phyloP scores from a whole-genome alignment of 345 rosid species.

The Melaleuca alternifolia region DNA sequence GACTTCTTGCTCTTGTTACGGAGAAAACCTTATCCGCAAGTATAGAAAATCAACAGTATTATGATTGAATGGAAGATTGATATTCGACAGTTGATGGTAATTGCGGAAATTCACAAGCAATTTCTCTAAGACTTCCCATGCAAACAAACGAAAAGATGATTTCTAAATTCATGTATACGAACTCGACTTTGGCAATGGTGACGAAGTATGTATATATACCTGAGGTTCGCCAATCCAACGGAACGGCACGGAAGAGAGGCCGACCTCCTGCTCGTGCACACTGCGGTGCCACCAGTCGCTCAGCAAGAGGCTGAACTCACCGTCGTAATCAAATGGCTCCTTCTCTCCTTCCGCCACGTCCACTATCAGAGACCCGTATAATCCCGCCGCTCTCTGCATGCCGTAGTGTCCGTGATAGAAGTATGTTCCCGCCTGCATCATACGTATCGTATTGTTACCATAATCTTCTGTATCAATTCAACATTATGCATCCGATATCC shows the following conservation, averaged over 20 bases:
- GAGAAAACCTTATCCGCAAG: neutral
- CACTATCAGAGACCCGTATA: conserved; percentile 57
- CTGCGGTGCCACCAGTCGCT: conserved; percentile 85
- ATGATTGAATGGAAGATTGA: neutral
- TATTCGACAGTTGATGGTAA: neutral
- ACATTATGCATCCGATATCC: neutral
- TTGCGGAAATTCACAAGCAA: too few relatives aligned
- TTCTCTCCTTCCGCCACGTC: conserved; percentile 37
- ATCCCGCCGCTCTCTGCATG: conserved; percentile 82
- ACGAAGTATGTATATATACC: conserved; percentile 12
- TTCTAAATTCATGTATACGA: neutral
- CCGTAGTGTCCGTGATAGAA: conserved; percentile 85
- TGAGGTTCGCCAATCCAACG: conserved; percentile 85
- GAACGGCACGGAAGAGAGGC: conserved; percentile 56
- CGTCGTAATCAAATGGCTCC: conserved; percentile 64
- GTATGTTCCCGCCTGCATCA: conserved; percentile 63
- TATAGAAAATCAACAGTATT: neutral
- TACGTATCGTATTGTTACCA: neutral
- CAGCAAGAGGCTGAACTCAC: conserved; percentile 43
- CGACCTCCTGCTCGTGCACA: conserved; percentile 54
- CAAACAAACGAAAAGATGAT: neutral
- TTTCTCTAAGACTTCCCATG: too few relatives aligned
- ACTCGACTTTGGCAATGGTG: neutral
- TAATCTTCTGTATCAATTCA: neutral
- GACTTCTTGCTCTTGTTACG: too few relatives aligned